Percentiles rank a stretch among this genome's conserved stretches.
These are phyloP conservation scores for Rhodamnia argentea DNA, from an alignment of 345 rosid genomes.

Conservation along the genomic window DNA sequence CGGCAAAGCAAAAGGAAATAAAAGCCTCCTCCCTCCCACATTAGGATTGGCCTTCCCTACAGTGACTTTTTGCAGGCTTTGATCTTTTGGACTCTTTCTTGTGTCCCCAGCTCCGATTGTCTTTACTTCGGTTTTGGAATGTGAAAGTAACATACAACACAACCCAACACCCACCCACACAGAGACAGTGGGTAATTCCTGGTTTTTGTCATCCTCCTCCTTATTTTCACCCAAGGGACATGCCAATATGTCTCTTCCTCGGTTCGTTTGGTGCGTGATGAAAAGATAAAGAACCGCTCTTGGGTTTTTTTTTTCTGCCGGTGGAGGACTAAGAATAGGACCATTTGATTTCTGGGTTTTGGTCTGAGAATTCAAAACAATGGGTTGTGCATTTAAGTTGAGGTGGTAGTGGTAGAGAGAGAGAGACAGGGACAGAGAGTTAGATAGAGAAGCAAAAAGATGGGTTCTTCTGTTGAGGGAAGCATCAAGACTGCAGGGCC, in stretches of 20 bases:
- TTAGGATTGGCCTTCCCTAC: conserved; percentile 8
- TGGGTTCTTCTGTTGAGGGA: conserved; percentile 55
- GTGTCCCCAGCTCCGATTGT: conserved; percentile 14
- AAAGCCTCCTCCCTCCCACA: conserved; percentile 27
- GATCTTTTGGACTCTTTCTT: conserved; percentile 45
- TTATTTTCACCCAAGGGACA: background rate
- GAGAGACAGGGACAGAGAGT: background rate
- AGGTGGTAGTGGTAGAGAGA: background rate
- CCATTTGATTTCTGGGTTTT: background rate
- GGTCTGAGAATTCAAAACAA: background rate
- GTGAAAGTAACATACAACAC: conserved; percentile 26
- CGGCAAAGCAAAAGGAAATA: background rate
- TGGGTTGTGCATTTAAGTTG: background rate
- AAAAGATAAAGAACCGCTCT: background rate
- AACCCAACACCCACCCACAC: background rate
- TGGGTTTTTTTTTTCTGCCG: background rate
- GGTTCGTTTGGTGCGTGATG: background rate
- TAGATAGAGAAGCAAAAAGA: conserved; percentile 2
- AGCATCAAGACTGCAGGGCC: conserved; percentile 42
- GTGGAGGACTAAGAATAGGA: background rate
- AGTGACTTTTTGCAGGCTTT: conserved; percentile 36
- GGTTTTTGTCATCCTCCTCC: background rate
- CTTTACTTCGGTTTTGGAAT: background rate
- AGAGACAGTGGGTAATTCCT: background rate
- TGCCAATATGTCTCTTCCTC: background rate